Conservation (phyloP, 129 eudicot species). For the Artemisia argyi region DNA sequence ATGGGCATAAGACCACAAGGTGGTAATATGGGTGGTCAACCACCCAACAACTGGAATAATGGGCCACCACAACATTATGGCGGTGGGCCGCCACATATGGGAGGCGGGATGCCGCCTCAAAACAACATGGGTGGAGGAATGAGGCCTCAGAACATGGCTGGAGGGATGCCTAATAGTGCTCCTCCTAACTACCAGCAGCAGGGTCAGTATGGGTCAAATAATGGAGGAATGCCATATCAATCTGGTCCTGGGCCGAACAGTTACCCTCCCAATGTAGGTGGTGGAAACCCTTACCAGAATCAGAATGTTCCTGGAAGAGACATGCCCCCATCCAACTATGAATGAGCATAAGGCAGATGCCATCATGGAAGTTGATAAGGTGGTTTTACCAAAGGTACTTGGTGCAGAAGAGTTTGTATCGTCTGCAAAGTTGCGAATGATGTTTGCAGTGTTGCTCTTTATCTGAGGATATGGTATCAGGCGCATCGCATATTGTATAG, state of each 20-base stretch:
- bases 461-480: neutral
- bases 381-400: neutral
- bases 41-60: slow-evolving; percentile 1
- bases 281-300: slow-evolving; percentile 52
- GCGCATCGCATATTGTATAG: no score
- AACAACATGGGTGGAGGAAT: slow-evolving; percentile 24
- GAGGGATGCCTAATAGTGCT: slow-evolving; percentile 31
- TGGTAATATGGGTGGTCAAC: slow-evolving; percentile 22
- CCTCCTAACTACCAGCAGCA: slow-evolving; percentile 51
- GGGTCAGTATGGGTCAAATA: slow-evolving; percentile 34
- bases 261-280: slow-evolving; percentile 41
- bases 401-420: neutral
- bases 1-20: neutral
- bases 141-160: slow-evolving; percentile 35
- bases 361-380: neutral
- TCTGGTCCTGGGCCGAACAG: slow-evolving; percentile 46
- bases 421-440: neutral
- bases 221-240: slow-evolving; percentile 44
- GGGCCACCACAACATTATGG: slow-evolving; percentile 9
- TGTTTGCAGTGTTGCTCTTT: neutral
- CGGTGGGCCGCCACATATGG: slow-evolving; percentile 34
- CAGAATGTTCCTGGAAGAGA: slow-evolving; percentile 77
- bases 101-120: slow-evolving; percentile 9
- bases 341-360: neutral
- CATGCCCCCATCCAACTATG: slow-evolving; percentile 5